These are phyloP conservation scores for Kwoniella sp. DNA, from an alignment of 768 basidiomycete genomes.

Conservation along the genomic window DNA sequence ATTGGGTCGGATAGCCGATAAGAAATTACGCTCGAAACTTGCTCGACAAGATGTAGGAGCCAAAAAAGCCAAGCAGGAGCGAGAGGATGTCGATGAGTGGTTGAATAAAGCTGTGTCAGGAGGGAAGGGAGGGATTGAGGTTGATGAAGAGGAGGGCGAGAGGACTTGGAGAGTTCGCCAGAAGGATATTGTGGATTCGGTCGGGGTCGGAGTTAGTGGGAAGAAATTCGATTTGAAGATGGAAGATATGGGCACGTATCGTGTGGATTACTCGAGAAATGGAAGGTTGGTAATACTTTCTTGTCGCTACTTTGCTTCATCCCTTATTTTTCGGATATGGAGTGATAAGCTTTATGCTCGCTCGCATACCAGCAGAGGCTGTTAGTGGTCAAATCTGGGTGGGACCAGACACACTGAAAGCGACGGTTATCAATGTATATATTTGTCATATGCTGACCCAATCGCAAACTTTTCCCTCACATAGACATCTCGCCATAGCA, in stretches of 20 bases:
- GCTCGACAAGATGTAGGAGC: constrained; percentile 61
- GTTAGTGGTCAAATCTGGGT: too few relatives aligned
- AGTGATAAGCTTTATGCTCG: too few relatives aligned
- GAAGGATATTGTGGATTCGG: constrained; percentile 65
- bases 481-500: constrained; percentile 80
- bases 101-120: constrained; percentile 62
- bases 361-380: background rate
- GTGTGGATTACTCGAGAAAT: constrained; percentile 82
- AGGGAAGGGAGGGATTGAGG: constrained; percentile 71
- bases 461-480: too few relatives aligned
- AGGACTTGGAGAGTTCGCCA: constrained; percentile 86
- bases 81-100: constrained; percentile 57
- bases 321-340: too few relatives aligned
- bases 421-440: too few relatives aligned
- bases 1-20: constrained; percentile 65
- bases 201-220: constrained; percentile 46
- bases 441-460: too few relatives aligned
- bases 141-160: constrained; percentile 74
- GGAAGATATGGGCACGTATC: constrained; percentile 78
- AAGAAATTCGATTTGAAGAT: constrained; percentile 74
- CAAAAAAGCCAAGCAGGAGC: constrained; percentile 61
- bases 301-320: too few relatives aligned
- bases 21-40: constrained; percentile 73
- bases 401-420: too few relatives aligned
- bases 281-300: constrained; percentile 83